Base-by-base conservation (phyloP, 2,329 filamentous ascomycete genomes). In the Microdochium nivale region DNA sequence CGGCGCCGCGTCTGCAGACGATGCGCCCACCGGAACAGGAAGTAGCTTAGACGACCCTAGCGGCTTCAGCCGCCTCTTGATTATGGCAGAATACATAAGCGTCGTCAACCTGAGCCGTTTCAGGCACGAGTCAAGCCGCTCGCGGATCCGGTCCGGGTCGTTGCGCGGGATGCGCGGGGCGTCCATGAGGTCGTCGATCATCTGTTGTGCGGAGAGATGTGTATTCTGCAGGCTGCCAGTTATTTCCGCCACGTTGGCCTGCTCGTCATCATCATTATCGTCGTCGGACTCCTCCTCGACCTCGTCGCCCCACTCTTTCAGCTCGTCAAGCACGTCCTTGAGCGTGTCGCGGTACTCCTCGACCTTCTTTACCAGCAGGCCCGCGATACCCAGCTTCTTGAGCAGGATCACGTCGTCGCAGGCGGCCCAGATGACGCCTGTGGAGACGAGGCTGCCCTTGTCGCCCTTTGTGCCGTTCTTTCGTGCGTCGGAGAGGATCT, bases 231-330 rank as follows among this genome's bases (percentile, higher is more conserved):
- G 55, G 1, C 62, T 60, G 21, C 67, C 60, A 19, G 67, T 58
- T 1, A 67, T 55, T 16, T 63, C 72, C 49, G 82, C 75, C 16
- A 80, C 66, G n/a, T 68, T 66, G 21, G 64, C 60, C 19, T 62
- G 65, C 49, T 72, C 70, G n/a, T 72, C 66, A 24, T 70, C 73
- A 1, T 82, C 73, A 32, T 70, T 72, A 24, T 78, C 75, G 0
- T 78, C 72, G 14, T 78, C 77, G 1, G 82, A 83, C 1, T 82
- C 82, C 2, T 81, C 79, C 0, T 79, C 77, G 10, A 81, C 78
- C 60, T 90, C 86, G 1, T 90, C 87, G 21, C 85, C 83, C 90
- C 91, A 96, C 59, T 92, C 89, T 64, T 90, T 88, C 57, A 96
- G 67, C 70, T 96, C 92, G 55, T 88, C 81, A 58, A 95, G 80